Base-by-base conservation (phyloP, 2,329 filamentous ascomycete species). In the Drechslerella coelobrocha region DNA sequence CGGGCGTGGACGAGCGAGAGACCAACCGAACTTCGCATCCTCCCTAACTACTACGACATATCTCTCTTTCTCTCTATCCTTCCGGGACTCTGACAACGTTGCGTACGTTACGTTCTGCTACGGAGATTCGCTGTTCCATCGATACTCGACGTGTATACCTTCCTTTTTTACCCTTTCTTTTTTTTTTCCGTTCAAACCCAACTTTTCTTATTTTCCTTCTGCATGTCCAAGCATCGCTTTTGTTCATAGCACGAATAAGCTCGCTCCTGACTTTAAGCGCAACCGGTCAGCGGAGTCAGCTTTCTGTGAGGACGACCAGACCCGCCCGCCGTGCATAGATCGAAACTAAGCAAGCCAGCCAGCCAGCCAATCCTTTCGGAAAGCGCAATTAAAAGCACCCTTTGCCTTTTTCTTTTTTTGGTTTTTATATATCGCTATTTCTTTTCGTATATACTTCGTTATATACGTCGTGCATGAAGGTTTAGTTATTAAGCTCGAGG, bases 231-330 rank as follows among this genome's bases (percentile, higher is more conserved):
- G 26, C 26, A 29, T 50, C 45, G 12, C n/a, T 9, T 19, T 10
- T 19, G 27, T 27, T 17, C 34, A 48, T 10, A 48, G 17, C 34
- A 14, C 34, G 34, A 50, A 59, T 59, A 68, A 68, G 39, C n/a
- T 62, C 54, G 31, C 26, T 53, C 65, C 52, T 59, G 52, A 53
- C 57, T 55, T 60, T 55, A 63, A 63, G 66, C 66, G 66, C 66
- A 71, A 55, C 47, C 47, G 66, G 56, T 63, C 66, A 71, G 59
- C 66, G 66, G 51, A 52, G 66, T 71, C 59, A 57, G 54, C 41
- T 45, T 52, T 69, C 52, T 34, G 53, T 59, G 59, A 71, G 59
- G 43, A 71, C 59, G 29, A 52, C 56, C 57, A 56, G 17, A 59
- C 54, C 47, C 14, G 43, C 24, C 56, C 29, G 43, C 29, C 41